Evolutionary conservation across 305 asterid species (phyloP).

Genomic region (Fraxinus albicans): DNA sequence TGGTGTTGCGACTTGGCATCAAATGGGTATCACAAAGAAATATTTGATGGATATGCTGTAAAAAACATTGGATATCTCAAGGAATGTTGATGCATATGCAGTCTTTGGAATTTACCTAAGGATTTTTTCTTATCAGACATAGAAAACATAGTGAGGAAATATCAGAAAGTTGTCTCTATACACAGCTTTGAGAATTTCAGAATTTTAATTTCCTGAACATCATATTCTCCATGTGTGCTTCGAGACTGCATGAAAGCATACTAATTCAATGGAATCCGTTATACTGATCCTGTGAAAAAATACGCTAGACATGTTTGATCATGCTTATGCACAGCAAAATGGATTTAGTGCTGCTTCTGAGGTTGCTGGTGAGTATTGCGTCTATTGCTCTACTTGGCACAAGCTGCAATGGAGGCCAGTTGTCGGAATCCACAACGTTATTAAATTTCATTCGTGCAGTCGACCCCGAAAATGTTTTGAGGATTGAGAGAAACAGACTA

Average conservation of each 20-base stretch:
- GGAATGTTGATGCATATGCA: neutral
- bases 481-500: neutral
- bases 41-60: neutral
- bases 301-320: neutral
- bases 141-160: neutral
- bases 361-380: slow-evolving; percentile 10
- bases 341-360: slow-evolving; percentile 1
- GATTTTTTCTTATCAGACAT: neutral
- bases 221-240: neutral
- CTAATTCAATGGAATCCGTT: neutral
- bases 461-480: slow-evolving; percentile 30
- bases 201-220: neutral
- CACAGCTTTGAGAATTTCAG: neutral
- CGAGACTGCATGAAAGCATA: neutral
- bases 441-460: slow-evolving; percentile 24
- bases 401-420: slow-evolving; percentile 17
- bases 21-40: neutral
- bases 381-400: slow-evolving; percentile 12
- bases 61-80: neutral
- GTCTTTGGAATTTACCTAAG: neutral
- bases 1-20: neutral
- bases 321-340: slow-evolving; percentile 3
- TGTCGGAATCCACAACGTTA: slow-evolving; percentile 19
- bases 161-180: neutral
- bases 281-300: neutral